These are phyloP conservation scores for Tolypocladium album DNA, from an alignment of 2,329 filamentous ascomycete genomes.

Conservation along the genomic window DNA sequence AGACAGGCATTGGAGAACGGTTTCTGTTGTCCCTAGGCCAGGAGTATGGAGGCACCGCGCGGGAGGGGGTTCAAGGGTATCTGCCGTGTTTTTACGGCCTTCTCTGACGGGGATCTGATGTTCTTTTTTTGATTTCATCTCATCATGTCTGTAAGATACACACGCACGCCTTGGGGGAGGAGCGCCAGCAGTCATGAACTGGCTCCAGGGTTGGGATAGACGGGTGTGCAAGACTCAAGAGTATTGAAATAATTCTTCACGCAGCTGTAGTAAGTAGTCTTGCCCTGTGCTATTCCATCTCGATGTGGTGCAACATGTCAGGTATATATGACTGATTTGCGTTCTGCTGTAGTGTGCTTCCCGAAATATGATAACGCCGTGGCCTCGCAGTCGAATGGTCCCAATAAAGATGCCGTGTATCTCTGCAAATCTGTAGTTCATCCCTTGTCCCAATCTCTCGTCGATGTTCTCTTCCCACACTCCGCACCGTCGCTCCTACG, in stretches of 20 bases:
- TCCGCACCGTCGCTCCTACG: no score
- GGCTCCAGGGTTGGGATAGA: not conserved
- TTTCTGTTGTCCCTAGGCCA: not conserved
- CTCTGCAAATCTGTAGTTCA: not conserved
- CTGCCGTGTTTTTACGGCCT: not conserved
- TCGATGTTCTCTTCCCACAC: not conserved
- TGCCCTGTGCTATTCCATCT: not conserved
- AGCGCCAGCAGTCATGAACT: not conserved
- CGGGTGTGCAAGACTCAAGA: not conserved
- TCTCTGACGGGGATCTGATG: not conserved
- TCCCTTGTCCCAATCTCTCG: not conserved
- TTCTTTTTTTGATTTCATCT: not conserved
- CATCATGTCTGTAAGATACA: not conserved
- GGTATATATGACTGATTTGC: not conserved
- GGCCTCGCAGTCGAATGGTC: not conserved
- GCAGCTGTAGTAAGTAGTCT: not conserved
- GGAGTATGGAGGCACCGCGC: not conserved
- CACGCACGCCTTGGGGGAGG: not conserved
- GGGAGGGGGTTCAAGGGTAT: not conserved
- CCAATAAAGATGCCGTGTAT: not conserved
- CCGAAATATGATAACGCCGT: not conserved
- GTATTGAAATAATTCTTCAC: not conserved
- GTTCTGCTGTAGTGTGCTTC: not conserved
- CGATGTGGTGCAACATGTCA: not conserved
- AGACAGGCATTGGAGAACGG: not conserved